These are phyloP conservation scores for Boletus rubroflammeus DNA, from an alignment of 768 basidiomycete species.

Conservation along the genomic window DNA sequence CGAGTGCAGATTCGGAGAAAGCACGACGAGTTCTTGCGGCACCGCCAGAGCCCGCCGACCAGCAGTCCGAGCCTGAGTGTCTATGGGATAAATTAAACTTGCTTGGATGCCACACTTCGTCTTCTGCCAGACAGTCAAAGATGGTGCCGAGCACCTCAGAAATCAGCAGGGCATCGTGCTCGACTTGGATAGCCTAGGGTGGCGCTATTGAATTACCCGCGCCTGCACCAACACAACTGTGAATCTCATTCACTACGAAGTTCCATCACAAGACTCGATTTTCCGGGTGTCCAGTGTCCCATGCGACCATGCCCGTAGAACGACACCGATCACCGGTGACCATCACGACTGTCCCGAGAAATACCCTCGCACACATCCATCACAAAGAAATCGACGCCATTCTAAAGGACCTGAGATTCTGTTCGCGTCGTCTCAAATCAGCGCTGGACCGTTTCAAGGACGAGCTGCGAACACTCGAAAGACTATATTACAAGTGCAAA, in stretches of 20 bases:
- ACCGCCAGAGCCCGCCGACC: neutral
- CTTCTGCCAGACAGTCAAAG: conserved; percentile 1
- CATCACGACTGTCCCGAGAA: conserved; percentile 18
- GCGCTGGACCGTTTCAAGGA: conserved; percentile 30
- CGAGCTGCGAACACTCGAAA: conserved; percentile 51
- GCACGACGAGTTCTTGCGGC: conserved; percentile 13
- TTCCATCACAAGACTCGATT: neutral
- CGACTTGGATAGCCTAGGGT: no score
- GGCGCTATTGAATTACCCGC: no score
- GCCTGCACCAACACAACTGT: neutral
- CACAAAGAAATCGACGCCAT: conserved; percentile 48
- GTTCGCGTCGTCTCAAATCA: conserved; percentile 50
- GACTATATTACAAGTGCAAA: conserved; percentile 74
- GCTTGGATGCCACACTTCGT: neutral
- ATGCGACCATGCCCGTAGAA: neutral
- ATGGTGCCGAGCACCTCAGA: conserved; percentile 1
- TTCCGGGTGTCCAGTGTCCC: no score
- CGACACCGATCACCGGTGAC: conserved; percentile 4
- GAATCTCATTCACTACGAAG: neutral
- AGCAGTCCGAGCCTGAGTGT: neutral
- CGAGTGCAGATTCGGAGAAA: conserved; percentile 14
- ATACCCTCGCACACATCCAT: conserved; percentile 14
- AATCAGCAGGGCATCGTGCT: conserved; percentile 1
- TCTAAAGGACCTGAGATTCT: conserved; percentile 57
- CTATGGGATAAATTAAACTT: neutral